Percentiles rank a stretch among this genome's conserved stretches.
Evolutionary conservation across 345 rosid genomes (phyloP).

Genomic region (Fremontodendron californicum): DNA sequence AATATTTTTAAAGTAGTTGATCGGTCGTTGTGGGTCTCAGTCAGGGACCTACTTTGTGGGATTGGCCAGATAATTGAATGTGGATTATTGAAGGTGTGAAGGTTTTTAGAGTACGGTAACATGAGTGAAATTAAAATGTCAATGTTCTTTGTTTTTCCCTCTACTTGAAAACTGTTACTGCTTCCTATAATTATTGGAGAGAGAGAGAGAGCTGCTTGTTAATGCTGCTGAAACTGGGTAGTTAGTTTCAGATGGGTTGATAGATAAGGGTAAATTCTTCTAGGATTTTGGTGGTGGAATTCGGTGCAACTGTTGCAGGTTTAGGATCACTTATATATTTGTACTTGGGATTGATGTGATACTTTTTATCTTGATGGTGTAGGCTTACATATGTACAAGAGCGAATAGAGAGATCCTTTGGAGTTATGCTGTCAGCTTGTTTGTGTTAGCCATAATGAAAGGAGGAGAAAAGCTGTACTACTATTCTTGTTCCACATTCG

Average conservation of each 20-base stretch:
- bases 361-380: neutral
- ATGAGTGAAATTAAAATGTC: constrained; percentile 10
- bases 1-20: neutral
- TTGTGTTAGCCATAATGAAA: neutral
- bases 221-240: neutral
- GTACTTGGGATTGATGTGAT: constrained; percentile 9
- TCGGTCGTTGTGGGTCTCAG: constrained; percentile 26
- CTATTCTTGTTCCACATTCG: constrained; percentile 4
- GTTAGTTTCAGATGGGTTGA: neutral
- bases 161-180: constrained; percentile 5
- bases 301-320: neutral
- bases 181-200: constrained; percentile 23
- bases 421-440: constrained; percentile 9
- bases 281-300: constrained; percentile 13
- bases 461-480: constrained; percentile 2
- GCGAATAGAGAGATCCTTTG: neutral
- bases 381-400: neutral
- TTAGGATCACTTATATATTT: constrained; percentile 3
- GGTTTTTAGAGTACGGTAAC: neutral
- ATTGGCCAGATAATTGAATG: constrained; percentile 18
- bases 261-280: constrained; percentile 12
- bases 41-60: constrained; percentile 22
- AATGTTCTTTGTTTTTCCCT: neutral
- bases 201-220: constrained; percentile 4
- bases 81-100: constrained; percentile 29